These are phyloP conservation scores for Quercus robur DNA, from an alignment of 306 rosid species.

Conservation along the genomic window DNA sequence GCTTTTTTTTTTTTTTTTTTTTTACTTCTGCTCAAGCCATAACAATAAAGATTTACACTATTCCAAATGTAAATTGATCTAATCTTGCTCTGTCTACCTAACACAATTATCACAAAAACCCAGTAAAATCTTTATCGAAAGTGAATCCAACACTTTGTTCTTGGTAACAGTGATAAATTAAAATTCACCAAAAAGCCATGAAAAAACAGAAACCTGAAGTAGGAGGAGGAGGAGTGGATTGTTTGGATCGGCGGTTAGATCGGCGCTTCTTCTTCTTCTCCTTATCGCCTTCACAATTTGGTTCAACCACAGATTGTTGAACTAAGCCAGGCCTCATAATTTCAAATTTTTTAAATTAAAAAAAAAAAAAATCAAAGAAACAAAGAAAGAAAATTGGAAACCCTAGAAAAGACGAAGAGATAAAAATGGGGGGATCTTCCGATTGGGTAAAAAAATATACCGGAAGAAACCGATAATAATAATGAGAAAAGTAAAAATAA, in stretches of 20 bases:
- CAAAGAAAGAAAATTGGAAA: not conserved
- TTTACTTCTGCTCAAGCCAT: too few species aligned
- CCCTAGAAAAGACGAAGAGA: not conserved
- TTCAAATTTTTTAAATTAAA: not conserved
- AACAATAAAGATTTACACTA: too few species aligned
- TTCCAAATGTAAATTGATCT: too few species aligned
- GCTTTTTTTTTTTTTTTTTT: too few species aligned
- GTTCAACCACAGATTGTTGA: conserved; percentile 51
- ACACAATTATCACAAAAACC: not conserved
- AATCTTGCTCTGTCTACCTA: not conserved
- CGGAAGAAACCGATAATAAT: conserved; percentile 47
- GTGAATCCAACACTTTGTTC: not conserved
- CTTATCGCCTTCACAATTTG: conserved; percentile 54
- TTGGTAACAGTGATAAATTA: not conserved
- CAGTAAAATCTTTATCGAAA: not conserved
- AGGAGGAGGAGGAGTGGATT: conserved; percentile 23
- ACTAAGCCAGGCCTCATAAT: conserved; percentile 42
- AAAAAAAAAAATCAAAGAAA: not conserved
- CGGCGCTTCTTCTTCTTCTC: conserved; percentile 87
- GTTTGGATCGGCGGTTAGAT: conserved; percentile 68
- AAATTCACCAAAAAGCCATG: not conserved
- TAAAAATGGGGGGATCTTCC: conserved; percentile 38
- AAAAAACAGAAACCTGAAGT: conserved; percentile 26
- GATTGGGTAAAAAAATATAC: conserved; percentile 31
- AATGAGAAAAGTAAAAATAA: not conserved